Conservation (phyloP, 352 stramenopile genomes). For the Globisporangium canariense region DNA sequence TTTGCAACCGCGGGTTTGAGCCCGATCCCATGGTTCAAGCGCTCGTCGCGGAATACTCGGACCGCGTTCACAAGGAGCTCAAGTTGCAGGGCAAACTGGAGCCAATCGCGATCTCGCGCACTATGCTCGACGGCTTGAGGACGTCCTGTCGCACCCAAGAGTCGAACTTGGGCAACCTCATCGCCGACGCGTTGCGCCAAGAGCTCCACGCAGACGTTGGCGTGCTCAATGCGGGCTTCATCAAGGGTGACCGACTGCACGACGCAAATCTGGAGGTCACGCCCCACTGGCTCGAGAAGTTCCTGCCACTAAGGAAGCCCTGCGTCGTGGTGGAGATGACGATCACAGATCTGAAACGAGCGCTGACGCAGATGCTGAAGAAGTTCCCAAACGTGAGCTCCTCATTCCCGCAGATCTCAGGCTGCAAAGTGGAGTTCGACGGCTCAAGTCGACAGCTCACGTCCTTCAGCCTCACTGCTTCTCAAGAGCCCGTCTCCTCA, state of each 20-base stretch:
- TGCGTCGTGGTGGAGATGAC: slow-evolving; percentile 57
- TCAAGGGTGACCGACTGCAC: slow-evolving; percentile 72
- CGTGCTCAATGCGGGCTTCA: slow-evolving; percentile 77
- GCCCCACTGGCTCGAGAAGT: slow-evolving; percentile 55
- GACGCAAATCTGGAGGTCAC: slow-evolving; percentile 49
- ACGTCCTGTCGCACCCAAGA: slow-evolving; percentile 57
- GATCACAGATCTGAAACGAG: slow-evolving; percentile 37
- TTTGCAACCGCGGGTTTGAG: slow-evolving; percentile 49
- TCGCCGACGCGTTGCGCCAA: slow-evolving; percentile 66
- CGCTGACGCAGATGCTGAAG: slow-evolving; percentile 62
- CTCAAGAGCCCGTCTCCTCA: not conserved
- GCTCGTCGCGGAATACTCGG: slow-evolving; percentile 43
- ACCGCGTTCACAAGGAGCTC: slow-evolving; percentile 50
- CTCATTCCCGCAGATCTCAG: slow-evolving; percentile 75
- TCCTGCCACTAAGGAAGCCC: slow-evolving; percentile 57
- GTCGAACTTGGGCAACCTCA: slow-evolving; percentile 72
- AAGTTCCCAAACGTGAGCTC: slow-evolving; percentile 59
- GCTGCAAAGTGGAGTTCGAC: slow-evolving; percentile 38
- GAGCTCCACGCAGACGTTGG: slow-evolving; percentile 52
- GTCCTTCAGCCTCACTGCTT: slow-evolving; percentile 21
- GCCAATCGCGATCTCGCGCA: slow-evolving; percentile 25
- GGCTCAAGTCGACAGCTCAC: slow-evolving; percentile 11
- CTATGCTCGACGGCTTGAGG: slow-evolving; percentile 63
- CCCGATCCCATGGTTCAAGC: slow-evolving; percentile 39
- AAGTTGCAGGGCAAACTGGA: slow-evolving; percentile 38